A percentile compares a stretch with the other conserved stretches of the same genome.
Conservation (phyloP, 306 rosid genomes). For the Vachellia pachyceras region DNA sequence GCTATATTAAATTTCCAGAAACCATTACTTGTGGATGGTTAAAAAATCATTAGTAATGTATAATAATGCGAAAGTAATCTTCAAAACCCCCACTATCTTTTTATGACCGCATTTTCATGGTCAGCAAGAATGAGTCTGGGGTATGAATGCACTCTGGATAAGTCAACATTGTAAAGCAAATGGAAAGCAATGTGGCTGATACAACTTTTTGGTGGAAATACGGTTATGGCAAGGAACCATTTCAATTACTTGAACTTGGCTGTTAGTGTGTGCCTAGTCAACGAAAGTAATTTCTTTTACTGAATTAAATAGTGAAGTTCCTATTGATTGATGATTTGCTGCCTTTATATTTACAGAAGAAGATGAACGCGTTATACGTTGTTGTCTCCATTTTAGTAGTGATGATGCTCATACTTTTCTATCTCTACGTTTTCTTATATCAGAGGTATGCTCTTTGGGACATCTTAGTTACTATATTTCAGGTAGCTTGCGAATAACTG, state of each 20-base stretch:
- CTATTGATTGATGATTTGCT: slow-evolving; percentile 23
- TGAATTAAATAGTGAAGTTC: slow-evolving; percentile 15
- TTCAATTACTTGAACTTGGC: not conserved
- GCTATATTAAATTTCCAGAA: slow-evolving; percentile 11
- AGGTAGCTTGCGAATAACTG: slow-evolving; percentile 13
- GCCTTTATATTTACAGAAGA: slow-evolving; percentile 55
- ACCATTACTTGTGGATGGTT: slow-evolving; percentile 33
- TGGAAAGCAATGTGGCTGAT: slow-evolving; percentile 27
- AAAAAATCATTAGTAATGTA: slow-evolving; percentile 7
- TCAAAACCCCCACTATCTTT: not conserved
- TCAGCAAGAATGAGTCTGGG: not conserved
- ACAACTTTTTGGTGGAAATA: slow-evolving; percentile 17
- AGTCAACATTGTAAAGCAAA: not conserved
- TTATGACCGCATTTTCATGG: not conserved
- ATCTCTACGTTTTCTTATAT: slow-evolving; percentile 63
- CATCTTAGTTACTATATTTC: slow-evolving; percentile 22
- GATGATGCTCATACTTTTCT: slow-evolving; percentile 60
- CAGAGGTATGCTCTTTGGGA: slow-evolving; percentile 56
- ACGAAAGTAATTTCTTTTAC: not conserved
- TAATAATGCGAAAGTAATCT: slow-evolving; percentile 4
- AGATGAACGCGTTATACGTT: slow-evolving; percentile 56
- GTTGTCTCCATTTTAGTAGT: slow-evolving; percentile 56
- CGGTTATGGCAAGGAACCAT: not conserved
- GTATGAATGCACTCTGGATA: slow-evolving; percentile 12
- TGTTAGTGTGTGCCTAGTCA: not conserved